These are phyloP conservation scores for Neospora caninum DNA, from an alignment of 169 alveolate species.

Conservation along the genomic window DNA sequence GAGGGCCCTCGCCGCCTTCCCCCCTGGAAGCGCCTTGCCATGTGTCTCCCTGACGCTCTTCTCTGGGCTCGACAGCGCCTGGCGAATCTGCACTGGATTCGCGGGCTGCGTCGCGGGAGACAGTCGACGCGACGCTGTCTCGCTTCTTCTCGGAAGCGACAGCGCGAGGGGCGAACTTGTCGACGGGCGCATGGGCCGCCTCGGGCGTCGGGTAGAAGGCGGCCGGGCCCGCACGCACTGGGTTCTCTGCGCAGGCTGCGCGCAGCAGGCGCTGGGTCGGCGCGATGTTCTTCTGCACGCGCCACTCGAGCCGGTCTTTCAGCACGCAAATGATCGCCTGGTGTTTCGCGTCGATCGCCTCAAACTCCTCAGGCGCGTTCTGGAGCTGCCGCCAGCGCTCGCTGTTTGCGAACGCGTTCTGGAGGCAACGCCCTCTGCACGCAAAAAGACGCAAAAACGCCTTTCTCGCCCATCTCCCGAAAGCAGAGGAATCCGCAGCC, in stretches of 20 bases:
- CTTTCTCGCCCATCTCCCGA: neutral
- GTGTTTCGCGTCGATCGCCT: constrained; percentile 14
- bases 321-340: neutral
- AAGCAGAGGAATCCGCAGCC: too few species aligned
- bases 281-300: neutral
- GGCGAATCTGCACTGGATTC: too few species aligned
- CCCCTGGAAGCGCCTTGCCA: too few species aligned
- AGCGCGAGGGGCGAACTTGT: too few species aligned
- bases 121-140: too few species aligned
- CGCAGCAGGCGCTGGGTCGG: constrained; percentile 8
- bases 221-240: neutral
- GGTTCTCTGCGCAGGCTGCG: neutral
- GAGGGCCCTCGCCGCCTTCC: too few species aligned
- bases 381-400: constrained; percentile 43
- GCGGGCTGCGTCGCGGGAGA: too few species aligned
- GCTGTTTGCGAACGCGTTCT: neutral
- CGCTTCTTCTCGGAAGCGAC: too few species aligned
- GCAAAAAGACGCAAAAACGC: neutral
- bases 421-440: neutral
- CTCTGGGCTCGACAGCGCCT: too few species aligned
- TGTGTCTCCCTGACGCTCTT: too few species aligned
- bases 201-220: neutral
- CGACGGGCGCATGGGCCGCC: neutral
- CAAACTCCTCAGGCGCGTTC: neutral
- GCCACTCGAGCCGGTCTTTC: constrained; percentile 5